These are phyloP conservation scores for Penicillium nucicola DNA, from an alignment of 495 filamentous ascomycete genomes.

Conservation along the genomic window DNA sequence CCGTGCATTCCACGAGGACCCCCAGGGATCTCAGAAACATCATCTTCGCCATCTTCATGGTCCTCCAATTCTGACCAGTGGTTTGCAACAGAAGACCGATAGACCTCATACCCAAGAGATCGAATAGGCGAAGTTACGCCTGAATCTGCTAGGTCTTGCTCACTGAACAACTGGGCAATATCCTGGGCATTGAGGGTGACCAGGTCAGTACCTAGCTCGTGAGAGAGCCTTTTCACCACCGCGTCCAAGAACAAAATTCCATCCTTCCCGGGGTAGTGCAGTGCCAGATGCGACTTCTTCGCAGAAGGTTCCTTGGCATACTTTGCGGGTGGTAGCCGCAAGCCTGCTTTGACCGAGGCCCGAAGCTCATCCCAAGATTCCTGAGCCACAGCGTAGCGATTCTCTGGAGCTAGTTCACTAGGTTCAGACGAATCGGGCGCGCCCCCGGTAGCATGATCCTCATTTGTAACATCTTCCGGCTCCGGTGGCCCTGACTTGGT, in stretches of 20 bases:
- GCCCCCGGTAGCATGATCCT: slow-evolving; percentile 16
- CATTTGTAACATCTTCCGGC: slow-evolving; percentile 5
- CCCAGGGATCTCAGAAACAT: slow-evolving; percentile 28
- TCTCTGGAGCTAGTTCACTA: slow-evolving; percentile 9
- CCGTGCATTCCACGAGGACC: slow-evolving; percentile 18
- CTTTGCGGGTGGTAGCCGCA: slow-evolving; percentile 36
- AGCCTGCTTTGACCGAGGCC: slow-evolving; percentile 38
- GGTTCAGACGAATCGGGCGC: slow-evolving; percentile 20
- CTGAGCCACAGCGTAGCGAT: slow-evolving; percentile 36
- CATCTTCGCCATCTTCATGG: slow-evolving; percentile 42
- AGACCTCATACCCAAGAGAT: slow-evolving; percentile 68
- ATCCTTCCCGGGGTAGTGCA: slow-evolving; percentile 63
- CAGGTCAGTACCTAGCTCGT: slow-evolving; percentile 65
- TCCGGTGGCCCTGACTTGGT: slow-evolving; percentile 26
- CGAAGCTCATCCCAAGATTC: slow-evolving; percentile 40
- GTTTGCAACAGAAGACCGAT: slow-evolving; percentile 28
- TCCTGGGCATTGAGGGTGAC: slow-evolving; percentile 75
- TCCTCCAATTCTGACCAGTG: slow-evolving; percentile 34
- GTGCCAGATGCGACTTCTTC: slow-evolving; percentile 58
- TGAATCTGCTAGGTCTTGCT: slow-evolving; percentile 56
- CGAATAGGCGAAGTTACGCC: slow-evolving; percentile 41
- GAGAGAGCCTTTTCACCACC: slow-evolving; percentile 57
- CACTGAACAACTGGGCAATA: slow-evolving; percentile 72
- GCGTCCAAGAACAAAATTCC: slow-evolving; percentile 54
- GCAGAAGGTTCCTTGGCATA: slow-evolving; percentile 49